phyloP scores from a whole-genome alignment of 2,329 filamentous ascomycete species.

The Ceratocystis harringtonii region DNA sequence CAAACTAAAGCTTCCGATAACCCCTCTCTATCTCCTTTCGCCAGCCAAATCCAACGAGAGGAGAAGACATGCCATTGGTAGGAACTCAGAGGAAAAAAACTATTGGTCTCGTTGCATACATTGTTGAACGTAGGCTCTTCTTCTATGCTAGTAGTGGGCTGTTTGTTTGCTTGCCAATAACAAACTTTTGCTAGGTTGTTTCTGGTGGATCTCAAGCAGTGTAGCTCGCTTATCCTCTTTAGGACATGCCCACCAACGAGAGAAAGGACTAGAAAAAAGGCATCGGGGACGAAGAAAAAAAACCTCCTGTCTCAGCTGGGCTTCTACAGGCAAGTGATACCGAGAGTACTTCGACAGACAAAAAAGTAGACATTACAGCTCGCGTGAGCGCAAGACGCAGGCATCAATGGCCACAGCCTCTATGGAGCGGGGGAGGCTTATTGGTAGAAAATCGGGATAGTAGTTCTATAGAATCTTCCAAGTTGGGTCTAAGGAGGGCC shows the following conservation, averaged over 20 bases:
- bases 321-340: not conserved
- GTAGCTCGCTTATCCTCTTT: not conserved
- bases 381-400: not conserved
- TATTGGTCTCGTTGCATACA: not conserved
- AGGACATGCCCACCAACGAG: not conserved
- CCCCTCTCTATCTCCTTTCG: not conserved
- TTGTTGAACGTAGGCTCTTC: not conserved
- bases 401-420: too few species aligned
- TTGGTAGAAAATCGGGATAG: too few species aligned
- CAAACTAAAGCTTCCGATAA: not conserved
- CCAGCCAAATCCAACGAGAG: too few species aligned
- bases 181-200: not conserved
- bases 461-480: too few species aligned
- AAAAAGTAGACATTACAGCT: not conserved
- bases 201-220: not conserved
- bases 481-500: too few species aligned
- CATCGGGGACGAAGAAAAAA: not conserved
- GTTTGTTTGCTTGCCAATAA: not conserved
- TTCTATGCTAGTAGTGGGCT: not conserved
- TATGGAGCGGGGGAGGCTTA: too few species aligned
- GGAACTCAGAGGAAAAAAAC: too few species aligned
- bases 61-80: too few species aligned
- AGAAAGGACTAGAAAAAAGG: not conserved
- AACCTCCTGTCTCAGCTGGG: not conserved
- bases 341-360: not conserved